Evolutionary conservation across 495 filamentous ascomycete genomes (phyloP).

Genomic region (Delitschia confertaspora): DNA sequence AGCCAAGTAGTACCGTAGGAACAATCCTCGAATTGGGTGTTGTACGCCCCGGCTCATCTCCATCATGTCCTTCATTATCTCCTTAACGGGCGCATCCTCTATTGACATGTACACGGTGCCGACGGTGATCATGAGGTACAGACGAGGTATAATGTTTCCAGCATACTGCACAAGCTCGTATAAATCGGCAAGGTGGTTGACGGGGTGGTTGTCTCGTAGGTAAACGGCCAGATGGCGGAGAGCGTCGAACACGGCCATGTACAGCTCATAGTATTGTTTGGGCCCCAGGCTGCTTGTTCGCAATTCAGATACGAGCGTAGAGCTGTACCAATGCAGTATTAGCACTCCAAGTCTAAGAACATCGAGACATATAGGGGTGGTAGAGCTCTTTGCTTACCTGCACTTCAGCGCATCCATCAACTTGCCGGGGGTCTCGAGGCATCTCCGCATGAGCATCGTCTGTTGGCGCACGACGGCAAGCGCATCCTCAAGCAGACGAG

Average conservation of each 20-base stretch:
- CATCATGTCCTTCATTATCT: constrained; percentile 99
- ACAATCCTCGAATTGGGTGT: constrained; percentile 88
- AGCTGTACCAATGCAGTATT: constrained; percentile 45
- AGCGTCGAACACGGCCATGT: constrained; percentile 98
- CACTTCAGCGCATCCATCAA: constrained; percentile 99
- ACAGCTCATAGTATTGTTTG: constrained; percentile 98
- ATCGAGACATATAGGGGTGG: not conserved
- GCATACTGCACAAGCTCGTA: constrained; percentile 99
- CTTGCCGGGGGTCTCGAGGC: constrained; percentile 93
- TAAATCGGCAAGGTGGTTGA: constrained; percentile 94
- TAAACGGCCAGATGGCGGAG: constrained; percentile 93
- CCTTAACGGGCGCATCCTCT: constrained; percentile 95
- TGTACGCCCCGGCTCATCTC: constrained; percentile 98
- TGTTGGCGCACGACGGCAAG: constrained; percentile 93
- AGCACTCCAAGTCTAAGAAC: constrained; percentile 1
- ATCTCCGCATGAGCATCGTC: constrained; percentile 91
- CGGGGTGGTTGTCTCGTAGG: constrained; percentile 91
- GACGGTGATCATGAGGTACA: constrained; percentile 98
- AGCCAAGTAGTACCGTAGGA: constrained; percentile 89
- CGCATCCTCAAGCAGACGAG: constrained; percentile 91
- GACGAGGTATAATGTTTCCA: constrained; percentile 89
- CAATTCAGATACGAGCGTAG: constrained; percentile 92
- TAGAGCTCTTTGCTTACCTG: constrained; percentile 56
- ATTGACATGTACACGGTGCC: constrained; percentile 99
- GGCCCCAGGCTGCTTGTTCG: constrained; percentile 91